Conservation (phyloP, 176 grass and related monocot genomes). For the Oryza australiensis region DNA sequence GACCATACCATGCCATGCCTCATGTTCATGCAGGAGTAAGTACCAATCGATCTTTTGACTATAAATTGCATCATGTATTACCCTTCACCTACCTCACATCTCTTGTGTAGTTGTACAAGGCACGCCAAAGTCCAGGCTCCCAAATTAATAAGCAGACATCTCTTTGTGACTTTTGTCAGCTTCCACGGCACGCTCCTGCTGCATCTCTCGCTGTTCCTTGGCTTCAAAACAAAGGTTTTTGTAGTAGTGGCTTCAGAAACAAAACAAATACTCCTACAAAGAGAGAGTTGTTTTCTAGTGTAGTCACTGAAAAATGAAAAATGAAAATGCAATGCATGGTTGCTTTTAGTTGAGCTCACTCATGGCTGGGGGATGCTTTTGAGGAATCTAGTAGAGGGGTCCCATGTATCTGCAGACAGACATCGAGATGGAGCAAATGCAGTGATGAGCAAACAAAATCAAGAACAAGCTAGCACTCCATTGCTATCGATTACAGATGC, state of each 20-base stretch:
- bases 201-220: constrained; percentile 11
- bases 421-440: constrained; percentile 12
- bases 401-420: constrained; percentile 3
- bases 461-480: not conserved
- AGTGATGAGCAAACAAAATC: not conserved
- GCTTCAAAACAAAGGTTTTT: constrained; percentile 49
- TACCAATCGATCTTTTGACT: constrained; percentile 25
- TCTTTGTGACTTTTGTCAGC: not conserved
- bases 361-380: constrained; percentile 5
- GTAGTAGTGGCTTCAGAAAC: not conserved
- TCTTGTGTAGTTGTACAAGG: not conserved
- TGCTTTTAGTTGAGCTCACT: constrained; percentile 6
- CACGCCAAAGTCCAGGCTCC: not conserved
- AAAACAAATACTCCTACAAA: not conserved
- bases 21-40: not conserved
- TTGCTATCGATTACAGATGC: not conserved
- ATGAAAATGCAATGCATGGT: not conserved
- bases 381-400: not conserved
- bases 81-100: constrained; percentile 35
- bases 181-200: constrained; percentile 20
- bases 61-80: constrained; percentile 22
- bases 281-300: not conserved
- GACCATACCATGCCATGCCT: constrained; percentile 31
- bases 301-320: not conserved
- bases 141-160: not conserved